Conservation (phyloP, 306 rosid genomes). For the Malus fusca region DNA sequence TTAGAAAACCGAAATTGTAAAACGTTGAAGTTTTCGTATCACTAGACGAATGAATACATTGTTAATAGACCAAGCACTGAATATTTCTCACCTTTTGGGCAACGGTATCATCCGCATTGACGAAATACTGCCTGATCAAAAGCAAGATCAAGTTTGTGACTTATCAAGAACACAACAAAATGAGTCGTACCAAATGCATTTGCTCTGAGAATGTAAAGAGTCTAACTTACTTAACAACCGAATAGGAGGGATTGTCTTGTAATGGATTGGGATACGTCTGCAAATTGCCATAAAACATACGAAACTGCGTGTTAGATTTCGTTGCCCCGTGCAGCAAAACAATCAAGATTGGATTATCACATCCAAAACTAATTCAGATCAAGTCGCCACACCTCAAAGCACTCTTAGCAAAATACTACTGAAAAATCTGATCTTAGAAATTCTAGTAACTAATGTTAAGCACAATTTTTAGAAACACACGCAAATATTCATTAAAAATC, state of each 20-base stretch:
- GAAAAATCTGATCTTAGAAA: too few relatives aligned
- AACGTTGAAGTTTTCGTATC: not conserved
- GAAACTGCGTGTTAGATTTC: not conserved
- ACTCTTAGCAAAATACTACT: too few relatives aligned
- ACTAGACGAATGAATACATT: too few relatives aligned
- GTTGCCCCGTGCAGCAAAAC: not conserved
- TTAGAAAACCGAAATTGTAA: not conserved
- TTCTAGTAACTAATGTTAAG: too few relatives aligned
- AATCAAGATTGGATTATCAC: not conserved
- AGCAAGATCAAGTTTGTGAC: not conserved
- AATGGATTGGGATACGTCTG: slow-evolving; percentile 41
- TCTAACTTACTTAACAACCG: slow-evolving; percentile 36
- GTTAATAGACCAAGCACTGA: not conserved
- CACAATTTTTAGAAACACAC: too few relatives aligned
- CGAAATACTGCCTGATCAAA: slow-evolving; percentile 35
- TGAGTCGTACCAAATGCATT: not conserved
- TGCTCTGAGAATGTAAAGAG: not conserved
- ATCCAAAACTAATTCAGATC: too few relatives aligned
- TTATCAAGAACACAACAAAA: not conserved
- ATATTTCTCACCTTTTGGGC: slow-evolving; percentile 37
- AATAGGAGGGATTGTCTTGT: slow-evolving; percentile 45
- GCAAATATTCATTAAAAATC: too few relatives aligned
- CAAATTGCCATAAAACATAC: not conserved
- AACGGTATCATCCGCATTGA: slow-evolving; percentile 32
- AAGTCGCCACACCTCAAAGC: too few relatives aligned